Percentiles rank a stretch among this genome's conserved stretches.
These are phyloP conservation scores for Grigorovia transvaalensis DNA, from an alignment of 805 yeast genomes.

Conservation along the genomic window DNA sequence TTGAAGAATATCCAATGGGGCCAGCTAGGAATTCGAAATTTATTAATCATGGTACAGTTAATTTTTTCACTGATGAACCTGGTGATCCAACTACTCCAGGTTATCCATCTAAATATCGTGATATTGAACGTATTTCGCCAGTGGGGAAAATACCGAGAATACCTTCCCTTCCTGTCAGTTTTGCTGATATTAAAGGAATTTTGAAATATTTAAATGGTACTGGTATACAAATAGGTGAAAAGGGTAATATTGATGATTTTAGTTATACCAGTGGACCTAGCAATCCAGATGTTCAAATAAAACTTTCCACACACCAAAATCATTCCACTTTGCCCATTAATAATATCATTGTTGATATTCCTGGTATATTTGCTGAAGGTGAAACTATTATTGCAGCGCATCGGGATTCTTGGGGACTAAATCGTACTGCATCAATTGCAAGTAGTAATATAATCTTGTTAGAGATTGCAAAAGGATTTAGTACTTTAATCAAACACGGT, in stretches of 20 bases:
- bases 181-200: conserved; percentile 34
- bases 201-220: conserved; percentile 29
- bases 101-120: conserved; percentile 40
- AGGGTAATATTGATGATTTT: conserved; percentile 36
- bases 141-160: conserved; percentile 37
- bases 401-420: conserved; percentile 40
- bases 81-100: conserved; percentile 79
- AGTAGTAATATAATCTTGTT: conserved; percentile 40
- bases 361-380: conserved; percentile 44
- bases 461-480: conserved; percentile 44
- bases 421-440: conserved; percentile 44
- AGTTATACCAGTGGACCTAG: conserved; percentile 42
- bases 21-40: conserved; percentile 54
- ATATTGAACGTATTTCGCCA: conserved; percentile 34
- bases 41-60: conserved; percentile 53
- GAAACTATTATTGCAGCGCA: conserved; percentile 46
- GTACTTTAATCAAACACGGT: conserved; percentile 35
- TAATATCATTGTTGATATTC: conserved; percentile 44
- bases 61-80: conserved; percentile 47
- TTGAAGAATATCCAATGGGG: conserved; percentile 48
- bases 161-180: conserved; percentile 44
- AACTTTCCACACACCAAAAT: conserved; percentile 34
- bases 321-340: conserved; percentile 35
- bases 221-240: conserved; percentile 29
- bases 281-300: conserved; percentile 18